Evolutionary conservation across 805 yeast genomes (phyloP), one percentile per base, ranked within the genome.

Genomic region (Lipomyces yamadae): DNA sequence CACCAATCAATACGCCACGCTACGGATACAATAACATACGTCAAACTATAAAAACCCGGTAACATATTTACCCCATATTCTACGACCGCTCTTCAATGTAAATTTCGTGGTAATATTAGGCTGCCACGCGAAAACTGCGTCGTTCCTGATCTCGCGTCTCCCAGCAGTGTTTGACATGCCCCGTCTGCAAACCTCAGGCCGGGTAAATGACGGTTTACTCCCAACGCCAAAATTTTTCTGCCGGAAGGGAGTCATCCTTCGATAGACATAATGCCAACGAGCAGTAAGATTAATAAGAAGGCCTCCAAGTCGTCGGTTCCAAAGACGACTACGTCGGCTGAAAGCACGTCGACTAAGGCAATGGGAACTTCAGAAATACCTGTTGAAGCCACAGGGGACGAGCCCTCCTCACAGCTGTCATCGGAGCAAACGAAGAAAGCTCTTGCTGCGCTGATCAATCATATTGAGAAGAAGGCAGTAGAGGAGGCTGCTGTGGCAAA

Each of bases 361-460:
- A 54, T 54, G 7, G 13, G 10, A 35, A 32, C 58, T 10, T 11
- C 18, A 18, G 15, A 10, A 58, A 11, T 4, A 53, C 50, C 45
- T 55, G 54, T 52, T 39, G 58, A n/a, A 15, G 32, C 48, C 29
- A 15, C 7, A 15, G 15, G 24, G 48, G 15, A 18, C 15, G 48
- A 42, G 24, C n/a, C 24, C 24, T n/a, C 24, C 29, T 42, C n/a
- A 24, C 48, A 18, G n/a, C 55, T 65, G 53, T 60, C 72, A 8
- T 24, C 53, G 5, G 72, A 70, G 42, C 78, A 76, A 67, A 73
- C 77, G 8, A 70, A 72, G 34, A 72, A 76, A 57, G 82, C 82
- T n/a, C 70, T 74, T 35, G 68, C 79, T 18, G 96, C 92, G 72
- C 83, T 95, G 74, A 79, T 81, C 64, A 88, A 89, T 75, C 92